Base-by-base conservation (phyloP, 202 grass and related monocot species). In the Musa balbisiana region DNA sequence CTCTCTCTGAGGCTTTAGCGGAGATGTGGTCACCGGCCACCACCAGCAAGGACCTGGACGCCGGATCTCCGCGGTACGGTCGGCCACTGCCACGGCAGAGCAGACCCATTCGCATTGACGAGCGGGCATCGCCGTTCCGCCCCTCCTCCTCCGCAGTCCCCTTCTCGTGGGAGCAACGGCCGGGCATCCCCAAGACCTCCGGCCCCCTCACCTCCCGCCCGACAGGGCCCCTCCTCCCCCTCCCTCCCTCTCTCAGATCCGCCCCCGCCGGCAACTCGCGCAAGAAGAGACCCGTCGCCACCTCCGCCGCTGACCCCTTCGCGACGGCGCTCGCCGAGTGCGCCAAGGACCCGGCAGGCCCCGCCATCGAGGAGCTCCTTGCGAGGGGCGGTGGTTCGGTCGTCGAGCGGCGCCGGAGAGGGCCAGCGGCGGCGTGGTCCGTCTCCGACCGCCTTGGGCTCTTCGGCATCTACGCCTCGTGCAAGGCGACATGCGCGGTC, bases 81-180 rank as follows among this genome's bases (percentile, higher is more conserved):
- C 88, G 90, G 80, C 71, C 63, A 3, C 90, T 85, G 80, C 86
- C 75, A 64, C 87, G 90, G 3, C 77, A 78, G 58, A 91, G 90
- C 60, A 88, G 85, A n/a, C 64, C 78, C 58, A 81, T 20, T 49
- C 89, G 62, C 49, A 0, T 59, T 22, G 10, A 49, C 58, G 8
- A 52, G 3, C 20, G 33, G 5, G 33, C 21, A 10, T 74, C 55
- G 13, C 72, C 72, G 2, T 43, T 9, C 3, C 55, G 49, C 2
- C 20, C 74, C 49, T 64, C 59, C 11, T 15, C 75, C 15, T 55
- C 53, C 62, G 49, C 75, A 59, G 62, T 77, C 20, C 75, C 75
- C 60, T 77, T 77, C 60, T 77, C 75, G n/a, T 77, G 75, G 75
- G 75, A 77, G 62, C 75, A 64, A 11, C 59, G 75, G 9, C 75